Conservation (phyloP, 2,329 filamentous ascomycete genomes). For the Aspergillus melleus region DNA sequence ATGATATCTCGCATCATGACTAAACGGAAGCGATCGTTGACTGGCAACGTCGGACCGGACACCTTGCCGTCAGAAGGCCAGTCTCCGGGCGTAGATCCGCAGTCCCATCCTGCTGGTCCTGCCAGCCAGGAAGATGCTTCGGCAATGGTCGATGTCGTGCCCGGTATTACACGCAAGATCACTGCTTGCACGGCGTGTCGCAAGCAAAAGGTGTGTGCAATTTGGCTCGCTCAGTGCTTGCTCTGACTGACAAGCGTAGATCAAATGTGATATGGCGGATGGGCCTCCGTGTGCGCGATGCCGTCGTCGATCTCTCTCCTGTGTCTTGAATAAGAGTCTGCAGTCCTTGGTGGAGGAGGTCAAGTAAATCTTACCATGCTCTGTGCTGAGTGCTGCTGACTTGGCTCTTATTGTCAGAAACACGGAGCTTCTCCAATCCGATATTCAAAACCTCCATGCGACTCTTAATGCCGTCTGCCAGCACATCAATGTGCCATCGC, state of each 20-base stretch:
- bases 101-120: no score
- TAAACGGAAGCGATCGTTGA: no score
- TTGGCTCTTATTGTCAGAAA: conserved; percentile 20
- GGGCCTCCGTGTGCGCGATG: conserved; percentile 51
- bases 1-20: no score
- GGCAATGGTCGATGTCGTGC: conserved; percentile 21
- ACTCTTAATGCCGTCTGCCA: conserved; percentile 34
- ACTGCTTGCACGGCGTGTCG: conserved; percentile 52
- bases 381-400: no score
- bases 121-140: no score
- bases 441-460: conserved; percentile 30
- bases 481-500: conserved; percentile 31
- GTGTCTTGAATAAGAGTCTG: conserved; percentile 50
- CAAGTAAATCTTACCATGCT: conserved; percentile 26
- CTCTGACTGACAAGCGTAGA: conserved; percentile 12
- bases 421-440: conserved; percentile 32
- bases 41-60: no score
- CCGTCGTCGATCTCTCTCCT: conserved; percentile 46
- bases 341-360: conserved; percentile 48
- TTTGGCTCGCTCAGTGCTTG: no score
- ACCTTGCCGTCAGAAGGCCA: no score
- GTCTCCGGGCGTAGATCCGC: background rate
- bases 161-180: conserved; percentile 40
- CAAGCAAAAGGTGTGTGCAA: conserved; percentile 43
- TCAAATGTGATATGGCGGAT: conserved; percentile 50